Evolutionary conservation across 2,329 filamentous ascomycete species (phyloP), one percentile per base, ranked within the genome.

Genomic region (Fusarium anguioides): DNA sequence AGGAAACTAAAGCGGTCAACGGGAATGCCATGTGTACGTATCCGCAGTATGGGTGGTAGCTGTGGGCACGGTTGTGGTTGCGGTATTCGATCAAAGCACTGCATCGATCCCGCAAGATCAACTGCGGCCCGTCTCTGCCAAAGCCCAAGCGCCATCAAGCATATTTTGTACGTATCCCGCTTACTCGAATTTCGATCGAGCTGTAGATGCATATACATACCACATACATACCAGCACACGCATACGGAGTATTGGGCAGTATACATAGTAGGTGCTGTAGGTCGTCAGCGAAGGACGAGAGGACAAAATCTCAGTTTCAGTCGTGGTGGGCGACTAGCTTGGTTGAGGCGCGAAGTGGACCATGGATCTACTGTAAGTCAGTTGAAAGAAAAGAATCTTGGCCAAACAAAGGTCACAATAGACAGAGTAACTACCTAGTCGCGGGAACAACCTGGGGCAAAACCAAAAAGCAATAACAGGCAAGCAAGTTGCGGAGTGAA

Each of bases 1-100:
- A 50, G 64, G 56, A 58, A 56, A 50, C 69, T 69, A 67, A 42
- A 68, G 71, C 71, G 71, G 71, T 73, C 71, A 73, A 71, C 71
- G 53, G 61, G 60, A 69, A 57, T 69, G 64, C 68, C 64, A 67
- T 68, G 56, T 60, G 53, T 60, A 60, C 36, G 53, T 60, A 60
- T 50, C 56, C 53, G 57, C 64, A 29, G 36, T 42, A 57, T 60
- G 58, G 48, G 48, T 42, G 42, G 59, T 61, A 61, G 64, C 45
- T 54, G 18, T 55, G 64, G 45, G 54, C 64, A 68, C 60, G 64
- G 61, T 56, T 50, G 50, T 50, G 53, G 27, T 48, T 48, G 31
- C 26, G 47, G 41, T 60, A 48, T 31, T 37, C 64, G 64, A 60
- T 67, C 64, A 68, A 49, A 52, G 58, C 53, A 68, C 49, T 50